These are phyloP conservation scores for Botryosphaeria agaves DNA, from an alignment of 2,329 filamentous ascomycete genomes.

Conservation along the genomic window DNA sequence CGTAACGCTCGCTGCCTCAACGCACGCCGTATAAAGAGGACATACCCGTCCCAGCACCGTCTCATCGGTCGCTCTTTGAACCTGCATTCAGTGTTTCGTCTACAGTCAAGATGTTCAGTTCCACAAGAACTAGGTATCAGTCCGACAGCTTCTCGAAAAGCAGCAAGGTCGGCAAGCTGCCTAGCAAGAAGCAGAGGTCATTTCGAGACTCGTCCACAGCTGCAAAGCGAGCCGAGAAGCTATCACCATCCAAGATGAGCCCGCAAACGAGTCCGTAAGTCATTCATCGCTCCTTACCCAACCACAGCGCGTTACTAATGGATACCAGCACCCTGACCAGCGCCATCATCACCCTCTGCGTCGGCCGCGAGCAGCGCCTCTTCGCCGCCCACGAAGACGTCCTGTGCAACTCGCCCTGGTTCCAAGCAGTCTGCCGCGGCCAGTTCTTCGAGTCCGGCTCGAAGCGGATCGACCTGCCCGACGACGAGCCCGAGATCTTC, in stretches of 20 bases:
- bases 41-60: not conserved
- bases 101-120: constrained; percentile 3
- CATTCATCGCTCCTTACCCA: constrained; percentile 1
- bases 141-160: constrained; percentile 5
- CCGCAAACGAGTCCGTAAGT: constrained; percentile 2
- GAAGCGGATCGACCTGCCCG: constrained; percentile 63
- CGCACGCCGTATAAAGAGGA: too few species aligned
- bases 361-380: constrained; percentile 67
- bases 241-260: too few species aligned
- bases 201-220: too few species aligned
- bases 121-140: constrained; percentile 1
- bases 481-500: constrained; percentile 82
- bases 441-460: constrained; percentile 43
- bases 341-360: constrained; percentile 60
- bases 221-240: too few species aligned
- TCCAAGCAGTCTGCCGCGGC: constrained; percentile 44
- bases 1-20: too few species aligned
- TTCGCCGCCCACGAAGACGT: constrained; percentile 87
- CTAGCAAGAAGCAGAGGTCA: constrained; percentile 3
- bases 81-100: not conserved
- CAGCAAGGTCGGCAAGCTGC: constrained; percentile 3
- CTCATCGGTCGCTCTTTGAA: not conserved
- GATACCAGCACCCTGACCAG: constrained; percentile 14
- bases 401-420: constrained; percentile 63
- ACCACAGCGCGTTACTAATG: constrained; percentile 10